phyloP scores from a whole-genome alignment of 441 rosid genomes.

The Metrosideros polymorpha region DNA sequence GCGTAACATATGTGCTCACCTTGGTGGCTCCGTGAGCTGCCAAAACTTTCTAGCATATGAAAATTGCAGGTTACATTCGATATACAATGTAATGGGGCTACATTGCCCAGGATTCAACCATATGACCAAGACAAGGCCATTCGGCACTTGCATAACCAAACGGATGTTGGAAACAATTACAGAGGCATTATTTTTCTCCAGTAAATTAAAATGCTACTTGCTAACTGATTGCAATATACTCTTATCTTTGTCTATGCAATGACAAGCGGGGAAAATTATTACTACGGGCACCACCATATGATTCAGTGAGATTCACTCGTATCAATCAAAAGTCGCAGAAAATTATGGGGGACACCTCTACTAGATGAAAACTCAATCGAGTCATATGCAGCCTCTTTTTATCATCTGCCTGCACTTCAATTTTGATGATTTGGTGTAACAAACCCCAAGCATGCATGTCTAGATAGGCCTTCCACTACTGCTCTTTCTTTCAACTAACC shows the following conservation, averaged over 20 bases:
- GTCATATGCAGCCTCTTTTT: neutral
- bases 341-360: neutral
- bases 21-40: slow-evolving; percentile 82
- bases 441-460: neutral
- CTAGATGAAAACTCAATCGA: neutral
- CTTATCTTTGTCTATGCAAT: neutral
- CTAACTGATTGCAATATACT: neutral
- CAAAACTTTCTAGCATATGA: slow-evolving; percentile 72
- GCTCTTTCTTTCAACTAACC: neutral
- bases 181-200: neutral
- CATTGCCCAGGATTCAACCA: neutral
- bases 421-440: neutral
- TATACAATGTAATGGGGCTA: neutral
- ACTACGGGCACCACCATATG: neutral
- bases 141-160: neutral
- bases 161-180: neutral
- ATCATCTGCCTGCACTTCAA: neutral
- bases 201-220: neutral
- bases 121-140: neutral
- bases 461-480: neutral
- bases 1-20: slow-evolving; percentile 95
- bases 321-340: neutral
- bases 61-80: neutral
- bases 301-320: neutral
- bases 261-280: neutral